Percentiles rank a stretch among this genome's conserved stretches.
These are phyloP conservation scores for Stellera chamaejasme DNA, from an alignment of 345 rosid species.

Conservation along the genomic window DNA sequence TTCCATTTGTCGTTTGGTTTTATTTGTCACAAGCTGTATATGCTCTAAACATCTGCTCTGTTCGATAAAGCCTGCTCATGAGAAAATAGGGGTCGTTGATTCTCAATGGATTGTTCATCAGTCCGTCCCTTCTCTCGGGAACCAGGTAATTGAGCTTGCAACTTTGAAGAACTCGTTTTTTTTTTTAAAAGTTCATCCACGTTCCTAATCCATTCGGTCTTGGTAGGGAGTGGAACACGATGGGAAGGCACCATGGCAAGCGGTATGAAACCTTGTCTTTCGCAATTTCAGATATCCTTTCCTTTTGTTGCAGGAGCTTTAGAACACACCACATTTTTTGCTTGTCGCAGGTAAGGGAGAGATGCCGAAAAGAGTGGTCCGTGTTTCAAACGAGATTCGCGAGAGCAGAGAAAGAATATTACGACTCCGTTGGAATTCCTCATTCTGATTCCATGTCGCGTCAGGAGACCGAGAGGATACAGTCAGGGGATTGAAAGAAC, in stretches of 20 bases:
- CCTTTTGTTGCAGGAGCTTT: too few relatives aligned
- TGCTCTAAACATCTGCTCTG: neutral
- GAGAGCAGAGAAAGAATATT: constrained; percentile 56
- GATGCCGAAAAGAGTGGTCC: constrained; percentile 81
- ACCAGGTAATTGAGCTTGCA: constrained; percentile 44
- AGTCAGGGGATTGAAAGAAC: neutral
- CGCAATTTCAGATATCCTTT: neutral
- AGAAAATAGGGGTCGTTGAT: constrained; percentile 98
- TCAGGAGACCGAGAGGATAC: constrained; percentile 17
- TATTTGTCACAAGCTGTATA: too few relatives aligned
- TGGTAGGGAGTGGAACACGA: constrained; percentile 52
- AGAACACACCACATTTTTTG: too few relatives aligned
- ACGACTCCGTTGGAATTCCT: constrained; percentile 20
- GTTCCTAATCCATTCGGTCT: neutral
- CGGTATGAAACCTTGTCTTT: constrained; percentile 37
- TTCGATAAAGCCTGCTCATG: constrained; percentile 78
- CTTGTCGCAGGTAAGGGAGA: constrained; percentile 62
- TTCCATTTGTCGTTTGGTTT: too few relatives aligned
- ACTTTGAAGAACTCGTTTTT: neutral
- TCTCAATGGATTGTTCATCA: constrained; percentile 97
- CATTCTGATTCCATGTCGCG: constrained; percentile 31
- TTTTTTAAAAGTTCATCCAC: neutral
- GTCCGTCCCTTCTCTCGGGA: constrained; percentile 81
- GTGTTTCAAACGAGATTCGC: constrained; percentile 56
- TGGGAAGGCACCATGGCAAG: constrained; percentile 89